Conservation (phyloP, 2,329 filamentous ascomycete species). For the Talaromyces sp. region DNA sequence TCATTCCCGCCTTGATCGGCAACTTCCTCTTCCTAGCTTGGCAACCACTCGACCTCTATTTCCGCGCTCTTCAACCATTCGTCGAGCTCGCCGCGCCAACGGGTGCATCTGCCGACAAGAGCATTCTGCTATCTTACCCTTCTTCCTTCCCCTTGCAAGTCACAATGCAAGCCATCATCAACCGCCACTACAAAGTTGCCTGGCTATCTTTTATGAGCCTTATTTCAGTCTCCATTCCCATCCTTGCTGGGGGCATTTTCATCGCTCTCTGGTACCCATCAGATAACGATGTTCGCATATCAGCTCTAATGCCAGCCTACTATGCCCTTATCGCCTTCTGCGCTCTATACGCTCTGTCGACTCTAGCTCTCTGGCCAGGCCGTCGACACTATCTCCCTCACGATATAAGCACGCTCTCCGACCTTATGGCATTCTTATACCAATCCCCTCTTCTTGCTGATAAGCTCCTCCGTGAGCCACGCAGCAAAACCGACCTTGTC, state of each 20-base stretch:
- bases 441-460: conserved; percentile 73
- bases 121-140: conserved; percentile 61
- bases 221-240: conserved; percentile 56
- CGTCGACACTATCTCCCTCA: conserved; percentile 71
- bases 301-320: conserved; percentile 72
- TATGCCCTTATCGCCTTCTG: conserved; percentile 73
- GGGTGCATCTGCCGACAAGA: conserved; percentile 58
- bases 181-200: conserved; percentile 61
- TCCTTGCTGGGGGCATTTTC: conserved; percentile 64
- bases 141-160: conserved; percentile 56
- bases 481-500: conserved; percentile 69
- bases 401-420: conserved; percentile 70
- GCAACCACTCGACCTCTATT: conserved; percentile 62
- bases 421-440: conserved; percentile 76
- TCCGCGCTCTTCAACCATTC: conserved; percentile 62
- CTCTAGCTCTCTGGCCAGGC: conserved; percentile 64
- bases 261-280: conserved; percentile 61
- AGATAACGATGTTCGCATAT: conserved; percentile 58
- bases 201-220: conserved; percentile 59
- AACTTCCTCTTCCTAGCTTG: conserved; percentile 62
- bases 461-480: conserved; percentile 69
- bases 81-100: conserved; percentile 54
- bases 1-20: conserved; percentile 62
- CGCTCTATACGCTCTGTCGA: conserved; percentile 67
- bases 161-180: conserved; percentile 55